Evolutionary conservation across 768 basidiomycete genomes (phyloP).

Genomic region (Calocybe indica): DNA sequence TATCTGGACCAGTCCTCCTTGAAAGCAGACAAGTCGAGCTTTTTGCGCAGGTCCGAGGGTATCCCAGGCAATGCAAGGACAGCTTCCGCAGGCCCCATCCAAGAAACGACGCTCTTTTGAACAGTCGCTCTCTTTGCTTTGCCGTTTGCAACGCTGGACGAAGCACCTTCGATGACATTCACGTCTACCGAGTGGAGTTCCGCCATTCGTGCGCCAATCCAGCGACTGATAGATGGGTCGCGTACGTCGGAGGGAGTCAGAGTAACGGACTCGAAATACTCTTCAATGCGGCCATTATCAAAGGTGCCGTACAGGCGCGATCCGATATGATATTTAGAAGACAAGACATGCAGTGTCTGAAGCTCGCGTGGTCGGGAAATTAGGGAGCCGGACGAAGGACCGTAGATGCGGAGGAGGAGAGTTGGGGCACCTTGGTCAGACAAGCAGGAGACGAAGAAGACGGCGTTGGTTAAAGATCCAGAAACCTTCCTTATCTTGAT

Average conservation of each 20-base stretch:
- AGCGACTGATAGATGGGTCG: conserved; percentile 67
- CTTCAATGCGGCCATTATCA: conserved; percentile 90
- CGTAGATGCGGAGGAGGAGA: conserved; percentile 88
- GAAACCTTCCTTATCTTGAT: conserved; percentile 76
- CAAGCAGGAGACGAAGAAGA: conserved; percentile 89
- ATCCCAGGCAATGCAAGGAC: conserved; percentile 64
- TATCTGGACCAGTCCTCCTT: conserved; percentile 62
- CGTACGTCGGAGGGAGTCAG: conserved; percentile 75
- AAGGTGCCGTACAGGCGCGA: conserved; percentile 94
- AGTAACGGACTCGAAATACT: conserved; percentile 88
- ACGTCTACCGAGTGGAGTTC: conserved; percentile 94
- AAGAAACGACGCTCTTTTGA: conserved; percentile 61
- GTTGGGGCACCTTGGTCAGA: conserved; percentile 45
- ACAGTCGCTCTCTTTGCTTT: conserved; percentile 52
- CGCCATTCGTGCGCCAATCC: conserved; percentile 93
- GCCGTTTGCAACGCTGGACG: conserved; percentile 32
- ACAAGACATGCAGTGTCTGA: conserved; percentile 83
- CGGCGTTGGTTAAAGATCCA: conserved; percentile 91
- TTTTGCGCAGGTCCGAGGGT: conserved; percentile 34
- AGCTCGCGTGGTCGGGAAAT: conserved; percentile 88
- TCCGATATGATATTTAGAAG: conserved; percentile 82
- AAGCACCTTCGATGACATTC: conserved; percentile 48
- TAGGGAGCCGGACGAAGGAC: conserved; percentile 76
- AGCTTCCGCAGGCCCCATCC: conserved; percentile 66
- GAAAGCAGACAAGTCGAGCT: conserved; percentile 64